These are phyloP conservation scores for Spathaspora passalidarum DNA, from an alignment of 805 yeast genomes.

Conservation along the genomic window DNA sequence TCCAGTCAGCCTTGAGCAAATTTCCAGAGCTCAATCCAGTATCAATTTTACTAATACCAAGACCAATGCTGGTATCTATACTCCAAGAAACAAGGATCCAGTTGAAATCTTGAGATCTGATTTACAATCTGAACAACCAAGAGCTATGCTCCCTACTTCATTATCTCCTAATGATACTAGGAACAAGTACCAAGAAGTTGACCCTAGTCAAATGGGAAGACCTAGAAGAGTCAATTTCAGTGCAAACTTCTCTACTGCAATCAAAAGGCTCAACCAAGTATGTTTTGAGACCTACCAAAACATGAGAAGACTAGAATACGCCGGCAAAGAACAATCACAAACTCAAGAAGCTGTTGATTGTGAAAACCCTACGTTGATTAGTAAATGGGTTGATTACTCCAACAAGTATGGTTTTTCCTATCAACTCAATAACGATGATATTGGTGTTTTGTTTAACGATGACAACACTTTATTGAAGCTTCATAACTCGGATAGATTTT, in stretches of 20 bases:
- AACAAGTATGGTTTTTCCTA: conserved; percentile 94
- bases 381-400: conserved; percentile 98
- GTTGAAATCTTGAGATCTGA: conserved; percentile 69
- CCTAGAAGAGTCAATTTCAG: conserved; percentile 39
- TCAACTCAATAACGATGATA: conserved; percentile 83
- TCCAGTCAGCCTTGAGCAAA: conserved; percentile 54
- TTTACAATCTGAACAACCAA: conserved; percentile 64
- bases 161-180: conserved; percentile 91
- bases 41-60: conserved; percentile 66
- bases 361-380: conserved; percentile 67
- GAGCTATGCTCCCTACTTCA: conserved; percentile 76
- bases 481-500: conserved; percentile 59
- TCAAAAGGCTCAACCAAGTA: conserved; percentile 33
- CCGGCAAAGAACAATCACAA: conserved; percentile 30
- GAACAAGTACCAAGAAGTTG: conserved; percentile 77
- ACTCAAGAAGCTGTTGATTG: conserved; percentile 38
- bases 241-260: conserved; percentile 36
- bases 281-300: conserved; percentile 36
- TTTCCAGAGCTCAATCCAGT: conserved; percentile 60
- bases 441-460: conserved; percentile 87
- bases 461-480: conserved; percentile 77
- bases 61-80: conserved; percentile 59
- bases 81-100: conserved; percentile 54
- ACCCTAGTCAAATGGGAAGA: conserved; percentile 30
- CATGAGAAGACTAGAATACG: conserved; percentile 42